Conservation (phyloP, 2,329 filamentous ascomycete species). For the Talaromyces sp. region DNA sequence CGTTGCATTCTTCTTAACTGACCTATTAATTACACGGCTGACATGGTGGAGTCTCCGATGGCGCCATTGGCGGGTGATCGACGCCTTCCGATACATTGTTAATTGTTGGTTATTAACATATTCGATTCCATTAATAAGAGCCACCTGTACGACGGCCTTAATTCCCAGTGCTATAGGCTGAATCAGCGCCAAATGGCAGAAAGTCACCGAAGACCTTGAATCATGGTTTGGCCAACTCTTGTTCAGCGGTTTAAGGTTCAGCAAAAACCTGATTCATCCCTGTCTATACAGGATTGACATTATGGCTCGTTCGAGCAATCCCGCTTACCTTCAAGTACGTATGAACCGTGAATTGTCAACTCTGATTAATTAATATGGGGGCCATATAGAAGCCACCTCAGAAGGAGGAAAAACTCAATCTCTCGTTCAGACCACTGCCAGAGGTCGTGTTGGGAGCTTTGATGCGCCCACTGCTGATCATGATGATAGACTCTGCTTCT, state of each 20-base stretch:
- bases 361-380: conserved; percentile 8
- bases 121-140: background rate
- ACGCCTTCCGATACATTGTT: background rate
- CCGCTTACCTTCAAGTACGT: background rate
- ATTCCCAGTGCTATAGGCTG: background rate
- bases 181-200: background rate
- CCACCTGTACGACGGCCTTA: background rate
- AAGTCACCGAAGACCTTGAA: background rate
- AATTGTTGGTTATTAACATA: background rate
- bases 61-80: conserved; percentile 16
- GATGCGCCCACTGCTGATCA: background rate
- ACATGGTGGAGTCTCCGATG: background rate
- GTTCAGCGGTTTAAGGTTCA: background rate
- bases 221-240: background rate
- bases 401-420: background rate
- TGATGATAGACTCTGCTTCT: background rate
- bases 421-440: background rate
- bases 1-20: background rate
- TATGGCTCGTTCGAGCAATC: background rate
- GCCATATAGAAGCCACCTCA: background rate
- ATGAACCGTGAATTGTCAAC: conserved; percentile 1
- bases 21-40: background rate
- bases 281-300: background rate
- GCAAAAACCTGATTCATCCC: conserved; percentile 7
- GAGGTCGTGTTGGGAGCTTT: background rate